Base-by-base conservation (phyloP, 441 rosid species). In the Eruca vesicaria region DNA sequence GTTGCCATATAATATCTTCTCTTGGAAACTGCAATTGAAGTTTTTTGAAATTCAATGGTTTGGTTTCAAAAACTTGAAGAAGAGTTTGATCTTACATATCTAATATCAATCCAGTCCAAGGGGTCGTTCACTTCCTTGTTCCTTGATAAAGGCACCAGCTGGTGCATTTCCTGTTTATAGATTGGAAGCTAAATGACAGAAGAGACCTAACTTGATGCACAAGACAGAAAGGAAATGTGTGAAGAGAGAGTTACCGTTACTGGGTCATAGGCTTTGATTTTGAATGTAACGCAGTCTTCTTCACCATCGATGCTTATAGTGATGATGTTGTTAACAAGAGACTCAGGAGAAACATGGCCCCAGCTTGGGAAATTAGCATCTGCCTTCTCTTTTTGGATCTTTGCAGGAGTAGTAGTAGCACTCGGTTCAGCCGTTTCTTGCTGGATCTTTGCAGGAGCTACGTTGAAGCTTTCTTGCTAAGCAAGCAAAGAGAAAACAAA, bases 1-100 rank as follows among this genome's bases (percentile, higher is more conserved):
- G 78, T 63, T 80, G 86, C 99, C 99, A 96, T 62, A 80, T 72
- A 15, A 90, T 83, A 81, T 91, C 97, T 16, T 89, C 92, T 6
- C 82, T 77, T 29, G 94, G 82, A 69, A 96, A 84, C 99, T 96
- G 90, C 63, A 73, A 9, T 2, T 71, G 43, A 71, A 65, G 56
- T 63, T 63, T 63, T 63, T 56, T 63, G 56, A 56, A 65, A 53
- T 55, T 69, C 43, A 74, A 57, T 43, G 36, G 53, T 41, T 71
- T 68, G 32, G 32, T 29, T 48, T 48, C 65, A 4, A 18, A 58
- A 67, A 33, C 50, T 48, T 58, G 57, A 36, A 63, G 60, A 60
- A 29, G 64, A 66, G n/a, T n/a, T n/a, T n/a, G 28, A 59, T 21
- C 19, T 78, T 72, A 78, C 81, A 20, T 67, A 15, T 78, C 78